phyloP scores from a whole-genome alignment of 305 asterid genomes.

The Fraxinus sp. region DNA sequence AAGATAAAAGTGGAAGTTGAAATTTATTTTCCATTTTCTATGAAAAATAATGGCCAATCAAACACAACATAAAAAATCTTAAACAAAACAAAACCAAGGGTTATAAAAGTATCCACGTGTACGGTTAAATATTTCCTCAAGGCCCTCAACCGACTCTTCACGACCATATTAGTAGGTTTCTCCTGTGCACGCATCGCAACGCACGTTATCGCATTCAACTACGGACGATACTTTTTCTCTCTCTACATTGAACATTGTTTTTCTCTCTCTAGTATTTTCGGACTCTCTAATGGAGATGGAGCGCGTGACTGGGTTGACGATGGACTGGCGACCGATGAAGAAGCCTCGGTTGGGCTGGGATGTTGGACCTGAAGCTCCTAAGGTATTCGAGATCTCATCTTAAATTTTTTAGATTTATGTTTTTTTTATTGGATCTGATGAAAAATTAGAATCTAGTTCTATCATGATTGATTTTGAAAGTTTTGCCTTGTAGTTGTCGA shows the following conservation, averaged over 20 bases:
- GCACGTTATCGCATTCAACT: neutral
- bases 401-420: conserved; percentile 3
- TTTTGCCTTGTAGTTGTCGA: neutral
- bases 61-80: neutral
- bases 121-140: conserved; percentile 38
- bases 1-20: too few species aligned
- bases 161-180: conserved; percentile 22
- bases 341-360: conserved; percentile 52
- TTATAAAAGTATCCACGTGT: conserved; percentile 39
- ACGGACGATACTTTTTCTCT: neutral
- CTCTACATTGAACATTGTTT: neutral
- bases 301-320: conserved; percentile 45
- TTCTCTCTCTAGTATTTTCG: conserved; percentile 11
- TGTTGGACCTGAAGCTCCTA: conserved; percentile 32
- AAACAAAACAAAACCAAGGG: conserved; percentile 12
- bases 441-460: neutral
- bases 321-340: conserved; percentile 45
- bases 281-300: conserved; percentile 40
- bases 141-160: conserved; percentile 17
- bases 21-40: too few species aligned
- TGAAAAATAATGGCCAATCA: too few species aligned
- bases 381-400: conserved; percentile 25
- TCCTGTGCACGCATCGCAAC: neutral
- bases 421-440: conserved; percentile 21
- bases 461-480: conserved; percentile 17